Conservation (phyloP, 2,329 filamentous ascomycete genomes). For the Ceratocystis papillata region DNA sequence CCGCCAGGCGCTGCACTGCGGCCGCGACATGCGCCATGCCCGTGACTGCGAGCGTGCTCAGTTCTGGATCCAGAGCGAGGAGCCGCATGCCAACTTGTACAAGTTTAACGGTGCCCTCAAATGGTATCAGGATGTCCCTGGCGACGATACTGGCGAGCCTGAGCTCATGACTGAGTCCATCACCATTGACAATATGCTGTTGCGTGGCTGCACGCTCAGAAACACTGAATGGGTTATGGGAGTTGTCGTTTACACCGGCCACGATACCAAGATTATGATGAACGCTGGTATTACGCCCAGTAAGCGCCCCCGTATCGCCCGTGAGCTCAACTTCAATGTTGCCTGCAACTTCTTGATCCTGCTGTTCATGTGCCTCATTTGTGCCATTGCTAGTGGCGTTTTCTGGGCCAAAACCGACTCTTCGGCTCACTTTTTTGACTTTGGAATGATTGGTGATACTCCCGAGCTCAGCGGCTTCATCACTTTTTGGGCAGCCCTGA, state of each 20-base stretch:
- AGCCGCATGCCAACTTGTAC: conserved; percentile 87
- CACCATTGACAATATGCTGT: conserved; percentile 85
- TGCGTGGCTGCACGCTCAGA: conserved; percentile 83
- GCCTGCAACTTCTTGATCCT: conserved; percentile 91
- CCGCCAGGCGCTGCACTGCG: conserved; percentile 77
- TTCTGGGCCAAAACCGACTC: conserved; percentile 66
- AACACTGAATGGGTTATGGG: conserved; percentile 96
- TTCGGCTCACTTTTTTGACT: conserved; percentile 74
- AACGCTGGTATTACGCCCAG: conserved; percentile 92
- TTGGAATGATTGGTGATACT: conserved; percentile 64
- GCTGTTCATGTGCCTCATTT: conserved; percentile 76
- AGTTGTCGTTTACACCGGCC: conserved; percentile 80
- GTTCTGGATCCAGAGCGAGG: conserved; percentile 81
- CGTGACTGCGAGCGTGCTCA: conserved; percentile 82
- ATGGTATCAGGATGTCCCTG: conserved; percentile 66
- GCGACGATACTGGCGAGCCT: conserved; percentile 49
- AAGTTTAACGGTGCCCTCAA: conserved; percentile 82
- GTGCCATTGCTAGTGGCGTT: conserved; percentile 73
- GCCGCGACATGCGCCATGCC: conserved; percentile 72
- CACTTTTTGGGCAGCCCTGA: conserved; percentile 90
- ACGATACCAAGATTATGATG: conserved; percentile 98
- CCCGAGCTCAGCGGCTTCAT: conserved; percentile 79
- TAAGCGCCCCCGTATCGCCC: conserved; percentile 82
- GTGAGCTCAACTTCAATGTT: conserved; percentile 94
- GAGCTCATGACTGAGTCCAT: conserved; percentile 85